phyloP scores from a whole-genome alignment of 1,284 basidiomycete species.

The Stygiomarasmius scandens region DNA sequence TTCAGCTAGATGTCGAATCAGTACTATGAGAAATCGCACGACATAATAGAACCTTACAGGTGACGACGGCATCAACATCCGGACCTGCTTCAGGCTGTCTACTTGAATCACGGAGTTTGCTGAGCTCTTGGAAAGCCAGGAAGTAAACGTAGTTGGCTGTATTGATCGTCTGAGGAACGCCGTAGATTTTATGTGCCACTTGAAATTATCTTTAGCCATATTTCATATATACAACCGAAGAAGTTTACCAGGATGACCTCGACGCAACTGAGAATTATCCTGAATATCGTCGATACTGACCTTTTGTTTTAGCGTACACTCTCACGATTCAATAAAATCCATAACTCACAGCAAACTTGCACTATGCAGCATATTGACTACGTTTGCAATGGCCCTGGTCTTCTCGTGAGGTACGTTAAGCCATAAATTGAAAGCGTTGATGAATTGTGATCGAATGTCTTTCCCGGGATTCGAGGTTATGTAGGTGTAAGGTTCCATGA shows the following conservation, averaged over 20 bases:
- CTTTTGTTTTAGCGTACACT: background rate
- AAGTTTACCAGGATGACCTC: slow-evolving; percentile 75
- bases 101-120: too few relatives aligned
- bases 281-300: slow-evolving; percentile 94
- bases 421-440: slow-evolving; percentile 94
- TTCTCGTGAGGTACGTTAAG: slow-evolving; percentile 79
- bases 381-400: slow-evolving; percentile 72
- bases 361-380: slow-evolving; percentile 93
- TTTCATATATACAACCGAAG: too few relatives aligned
- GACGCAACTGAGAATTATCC: slow-evolving; percentile 88
- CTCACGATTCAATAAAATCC: too few relatives aligned
- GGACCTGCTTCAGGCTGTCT: too few relatives aligned
- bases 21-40: too few relatives aligned
- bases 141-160: slow-evolving; percentile 97
- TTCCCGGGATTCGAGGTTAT: slow-evolving; percentile 88
- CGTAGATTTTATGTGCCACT: slow-evolving; percentile 94
- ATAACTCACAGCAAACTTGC: slow-evolving; percentile 89
- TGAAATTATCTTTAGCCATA: slow-evolving; percentile 27
- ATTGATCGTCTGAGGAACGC: slow-evolving; percentile 95
- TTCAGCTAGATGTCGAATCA: slow-evolving; percentile 80
- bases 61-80: slow-evolving; percentile 76
- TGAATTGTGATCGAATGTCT: slow-evolving; percentile 87
- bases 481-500: slow-evolving; percentile 91
- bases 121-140: slow-evolving; percentile 79
- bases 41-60: slow-evolving; percentile 40